A percentile compares a stretch with the other conserved stretches of the same genome.
Conservation (phyloP, 768 basidiomycete species). For the Mycena maculata region DNA sequence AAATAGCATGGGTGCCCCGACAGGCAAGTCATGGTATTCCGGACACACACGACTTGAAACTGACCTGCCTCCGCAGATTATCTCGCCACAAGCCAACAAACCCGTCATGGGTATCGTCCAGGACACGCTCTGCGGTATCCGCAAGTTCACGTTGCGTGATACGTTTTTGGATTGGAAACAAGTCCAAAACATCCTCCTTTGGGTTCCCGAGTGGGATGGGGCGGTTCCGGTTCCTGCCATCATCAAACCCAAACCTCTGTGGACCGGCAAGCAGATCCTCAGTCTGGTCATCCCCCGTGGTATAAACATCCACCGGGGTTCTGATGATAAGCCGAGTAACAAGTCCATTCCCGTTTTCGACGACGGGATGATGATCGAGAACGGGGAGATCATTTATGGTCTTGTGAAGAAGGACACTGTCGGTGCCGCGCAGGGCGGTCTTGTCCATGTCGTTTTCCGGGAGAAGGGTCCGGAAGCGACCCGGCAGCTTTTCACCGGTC, state of each 20-base stretch:
- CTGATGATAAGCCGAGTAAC: conserved; percentile 78
- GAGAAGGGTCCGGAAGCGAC: conserved; percentile 97
- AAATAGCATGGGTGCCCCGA: conserved; percentile 98
- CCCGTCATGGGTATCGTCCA: conserved; percentile 99
- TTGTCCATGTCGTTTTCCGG: conserved; percentile 96
- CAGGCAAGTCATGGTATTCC: conserved; percentile 63
- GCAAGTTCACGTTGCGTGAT: conserved; percentile 97
- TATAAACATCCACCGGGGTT: conserved; percentile 89
- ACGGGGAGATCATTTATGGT: conserved; percentile 95
- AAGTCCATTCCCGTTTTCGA: conserved; percentile 83
- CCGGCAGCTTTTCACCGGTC: conserved; percentile 88
- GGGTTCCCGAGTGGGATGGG: conserved; percentile 99
- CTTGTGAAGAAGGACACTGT: conserved; percentile 99
- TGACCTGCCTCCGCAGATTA: conserved; percentile 70
- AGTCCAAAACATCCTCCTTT: conserved; percentile 97
- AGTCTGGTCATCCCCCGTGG: conserved; percentile 93
- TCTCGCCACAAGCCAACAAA: conserved; percentile 99
- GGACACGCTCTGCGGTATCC: conserved; percentile 96
- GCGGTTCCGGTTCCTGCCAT: conserved; percentile 92
- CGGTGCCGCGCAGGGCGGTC: conserved; percentile 92
- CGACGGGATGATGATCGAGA: conserved; percentile 95
- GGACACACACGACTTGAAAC: neutral
- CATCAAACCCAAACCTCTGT: conserved; percentile 95
- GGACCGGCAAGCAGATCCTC: conserved; percentile 98
- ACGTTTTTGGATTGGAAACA: conserved; percentile 95